Evolutionary conservation across 2,329 filamentous ascomycete species (phyloP).

Genomic region (Verticillium albo-atrum): DNA sequence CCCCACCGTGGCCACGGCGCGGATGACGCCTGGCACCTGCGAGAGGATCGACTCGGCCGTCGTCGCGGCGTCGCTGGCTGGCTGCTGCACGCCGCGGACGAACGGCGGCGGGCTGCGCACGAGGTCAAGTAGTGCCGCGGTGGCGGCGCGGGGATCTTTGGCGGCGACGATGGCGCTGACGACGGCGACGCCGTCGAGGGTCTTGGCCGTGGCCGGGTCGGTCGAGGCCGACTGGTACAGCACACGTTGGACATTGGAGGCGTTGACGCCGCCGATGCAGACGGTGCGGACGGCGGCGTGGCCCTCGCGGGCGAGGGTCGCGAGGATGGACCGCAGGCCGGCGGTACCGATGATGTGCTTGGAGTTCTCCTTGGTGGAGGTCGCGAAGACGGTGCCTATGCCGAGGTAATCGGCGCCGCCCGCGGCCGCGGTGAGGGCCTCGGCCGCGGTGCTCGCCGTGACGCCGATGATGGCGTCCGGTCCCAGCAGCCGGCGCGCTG

Average conservation of each 20-base stretch:
- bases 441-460: slow-evolving; percentile 69
- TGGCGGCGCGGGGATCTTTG: slow-evolving; percentile 58
- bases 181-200: slow-evolving; percentile 76
- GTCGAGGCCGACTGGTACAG: slow-evolving; percentile 65
- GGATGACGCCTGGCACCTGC: slow-evolving; percentile 43
- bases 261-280: slow-evolving; percentile 85
- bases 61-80: neutral
- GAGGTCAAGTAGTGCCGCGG: slow-evolving; percentile 53
- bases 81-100: slow-evolving; percentile 5
- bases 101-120: slow-evolving; percentile 39
- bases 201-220: slow-evolving; percentile 48
- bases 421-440: slow-evolving; percentile 67
- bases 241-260: slow-evolving; percentile 68
- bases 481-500: slow-evolving; percentile 70
- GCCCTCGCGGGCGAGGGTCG: slow-evolving; percentile 47
- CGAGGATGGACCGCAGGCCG: slow-evolving; percentile 64
- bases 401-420: slow-evolving; percentile 88
- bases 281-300: slow-evolving; percentile 56
- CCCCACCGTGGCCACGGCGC: slow-evolving; percentile 54
- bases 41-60: slow-evolving; percentile 16
- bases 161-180: slow-evolving; percentile 85
- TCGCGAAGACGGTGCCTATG: slow-evolving; percentile 85
- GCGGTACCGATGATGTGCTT: slow-evolving; percentile 74
- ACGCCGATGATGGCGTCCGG: slow-evolving; percentile 80
- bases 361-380: slow-evolving; percentile 81